These are phyloP conservation scores for Cryphonectria japonica DNA, from an alignment of 2,329 filamentous ascomycete species.

Conservation along the genomic window DNA sequence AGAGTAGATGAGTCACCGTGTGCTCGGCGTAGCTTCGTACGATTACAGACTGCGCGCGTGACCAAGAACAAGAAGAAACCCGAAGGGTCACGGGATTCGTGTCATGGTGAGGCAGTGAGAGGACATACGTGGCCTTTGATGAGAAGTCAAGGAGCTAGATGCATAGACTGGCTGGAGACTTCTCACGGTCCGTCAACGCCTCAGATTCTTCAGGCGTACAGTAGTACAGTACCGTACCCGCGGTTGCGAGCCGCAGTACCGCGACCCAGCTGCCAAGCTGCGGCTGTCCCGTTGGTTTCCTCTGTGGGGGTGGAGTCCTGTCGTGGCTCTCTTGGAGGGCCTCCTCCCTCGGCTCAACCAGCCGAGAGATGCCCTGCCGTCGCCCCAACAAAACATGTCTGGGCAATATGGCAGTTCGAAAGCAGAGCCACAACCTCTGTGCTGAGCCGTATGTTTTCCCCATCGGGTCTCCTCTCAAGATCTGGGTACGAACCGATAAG, in stretches of 20 bases:
- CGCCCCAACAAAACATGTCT: not conserved
- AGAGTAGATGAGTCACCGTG: not conserved
- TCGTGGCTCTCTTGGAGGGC: not conserved
- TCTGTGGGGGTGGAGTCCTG: slow-evolving; percentile 9
- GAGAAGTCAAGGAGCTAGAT: not conserved
- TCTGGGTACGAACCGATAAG: not conserved
- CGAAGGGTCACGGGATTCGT: not conserved
- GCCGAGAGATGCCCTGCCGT: slow-evolving; percentile 2
- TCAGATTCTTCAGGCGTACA: not conserved
- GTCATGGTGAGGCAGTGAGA: not conserved
- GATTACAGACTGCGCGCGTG: not conserved
- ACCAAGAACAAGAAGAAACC: not conserved
- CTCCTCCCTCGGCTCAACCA: not conserved
- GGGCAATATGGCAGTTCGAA: not conserved
- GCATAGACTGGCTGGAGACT: not conserved
- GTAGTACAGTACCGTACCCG: not conserved
- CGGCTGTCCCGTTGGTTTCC: not conserved
- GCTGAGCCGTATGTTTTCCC: not conserved
- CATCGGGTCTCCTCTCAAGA: not conserved
- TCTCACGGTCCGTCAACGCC: not conserved
- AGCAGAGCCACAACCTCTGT: not conserved
- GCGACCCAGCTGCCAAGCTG: slow-evolving; percentile 7
- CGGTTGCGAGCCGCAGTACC: not conserved
- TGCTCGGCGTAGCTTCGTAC: not conserved
- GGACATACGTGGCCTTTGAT: not conserved